A percentile compares a stretch with the other conserved stretches of the same genome.
Evolutionary conservation across 495 filamentous ascomycete genomes (phyloP).

Genomic region (Aspergillus nidulans): DNA sequence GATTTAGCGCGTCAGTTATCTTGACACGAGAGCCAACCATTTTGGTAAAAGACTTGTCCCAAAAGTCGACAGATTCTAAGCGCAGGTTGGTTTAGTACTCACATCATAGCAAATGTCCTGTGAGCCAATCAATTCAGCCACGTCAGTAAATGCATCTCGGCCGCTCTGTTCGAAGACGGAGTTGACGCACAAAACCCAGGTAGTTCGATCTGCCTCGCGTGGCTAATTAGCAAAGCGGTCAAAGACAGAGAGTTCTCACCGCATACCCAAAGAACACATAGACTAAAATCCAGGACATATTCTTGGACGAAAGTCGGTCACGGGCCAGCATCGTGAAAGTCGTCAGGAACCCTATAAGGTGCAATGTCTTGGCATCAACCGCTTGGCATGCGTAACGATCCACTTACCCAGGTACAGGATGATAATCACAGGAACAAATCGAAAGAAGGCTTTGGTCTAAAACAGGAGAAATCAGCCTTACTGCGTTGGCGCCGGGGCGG

Average conservation of each 20-base stretch:
- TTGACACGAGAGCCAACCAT: constrained; percentile 40
- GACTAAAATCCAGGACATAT: constrained; percentile 84
- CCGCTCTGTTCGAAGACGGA: constrained; percentile 8
- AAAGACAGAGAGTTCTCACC: constrained; percentile 27
- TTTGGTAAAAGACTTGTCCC: constrained; percentile 32
- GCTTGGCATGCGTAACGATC: constrained; percentile 3
- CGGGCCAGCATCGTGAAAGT: constrained; percentile 87
- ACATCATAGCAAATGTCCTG: constrained; percentile 49
- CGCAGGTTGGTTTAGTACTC: constrained; percentile 27
- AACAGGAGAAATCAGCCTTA: constrained; percentile 26
- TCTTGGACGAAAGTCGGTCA: constrained; percentile 62
- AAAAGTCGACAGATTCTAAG: constrained; percentile 32
- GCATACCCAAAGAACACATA: constrained; percentile 72
- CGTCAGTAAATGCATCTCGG: constrained; percentile 28
- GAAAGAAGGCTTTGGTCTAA: constrained; percentile 83
- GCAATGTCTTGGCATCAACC: neutral
- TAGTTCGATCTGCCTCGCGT: constrained; percentile 56
- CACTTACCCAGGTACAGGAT: constrained; percentile 67
- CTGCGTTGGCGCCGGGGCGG: constrained; percentile 7
- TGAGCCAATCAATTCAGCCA: constrained; percentile 47
- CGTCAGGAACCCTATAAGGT: constrained; percentile 72
- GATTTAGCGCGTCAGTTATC: constrained; percentile 37
- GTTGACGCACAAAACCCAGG: constrained; percentile 71
- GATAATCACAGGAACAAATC: constrained; percentile 82
- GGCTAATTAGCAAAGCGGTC: constrained; percentile 33